These are phyloP conservation scores for Marchantia paleacea DNA, from an alignment of 225 moss, liverwort and hornwort species.

Conservation along the genomic window DNA sequence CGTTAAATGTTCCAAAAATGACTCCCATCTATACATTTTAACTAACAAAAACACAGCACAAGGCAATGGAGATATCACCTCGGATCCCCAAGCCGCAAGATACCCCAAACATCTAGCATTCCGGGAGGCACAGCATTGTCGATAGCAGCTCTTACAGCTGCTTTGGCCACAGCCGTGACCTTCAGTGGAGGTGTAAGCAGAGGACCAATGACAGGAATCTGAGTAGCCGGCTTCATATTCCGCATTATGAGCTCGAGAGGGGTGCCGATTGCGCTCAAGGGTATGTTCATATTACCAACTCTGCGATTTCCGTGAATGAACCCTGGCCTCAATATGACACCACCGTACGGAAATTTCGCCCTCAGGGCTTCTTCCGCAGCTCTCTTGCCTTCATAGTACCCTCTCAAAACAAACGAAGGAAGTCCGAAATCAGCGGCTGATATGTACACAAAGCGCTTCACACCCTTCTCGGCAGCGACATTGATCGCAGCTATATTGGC, in stretches of 20 bases:
- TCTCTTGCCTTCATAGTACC: slow-evolving; percentile 80
- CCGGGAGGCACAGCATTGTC: slow-evolving; percentile 81
- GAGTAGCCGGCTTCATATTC: slow-evolving; percentile 47
- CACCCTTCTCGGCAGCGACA: slow-evolving; percentile 58
- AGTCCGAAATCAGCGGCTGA: slow-evolving; percentile 78
- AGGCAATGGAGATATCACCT: not conserved
- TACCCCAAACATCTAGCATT: slow-evolving; percentile 83
- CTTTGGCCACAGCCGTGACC: slow-evolving; percentile 66
- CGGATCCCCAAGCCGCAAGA: slow-evolving; percentile 56
- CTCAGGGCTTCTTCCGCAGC: slow-evolving; percentile 77
- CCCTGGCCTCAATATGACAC: slow-evolving; percentile 72
- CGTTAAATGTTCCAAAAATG: not conserved
- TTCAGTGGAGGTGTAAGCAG: slow-evolving; percentile 76
- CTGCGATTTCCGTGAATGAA: slow-evolving; percentile 81
- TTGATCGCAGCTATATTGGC: slow-evolving; percentile 76
- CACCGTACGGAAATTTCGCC: slow-evolving; percentile 63
- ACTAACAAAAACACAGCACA: not conserved
- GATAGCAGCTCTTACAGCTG: slow-evolving; percentile 67
- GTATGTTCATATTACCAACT: slow-evolving; percentile 67
- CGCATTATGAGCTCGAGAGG: slow-evolving; percentile 71
- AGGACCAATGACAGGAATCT: slow-evolving; percentile 66
- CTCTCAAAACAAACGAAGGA: slow-evolving; percentile 62
- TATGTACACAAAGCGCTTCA: slow-evolving; percentile 75
- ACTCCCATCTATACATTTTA: slow-evolving; percentile 2
- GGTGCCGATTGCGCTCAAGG: slow-evolving; percentile 60